Conservation (phyloP, 345 rosid genomes). For the Linum tenue region DNA sequence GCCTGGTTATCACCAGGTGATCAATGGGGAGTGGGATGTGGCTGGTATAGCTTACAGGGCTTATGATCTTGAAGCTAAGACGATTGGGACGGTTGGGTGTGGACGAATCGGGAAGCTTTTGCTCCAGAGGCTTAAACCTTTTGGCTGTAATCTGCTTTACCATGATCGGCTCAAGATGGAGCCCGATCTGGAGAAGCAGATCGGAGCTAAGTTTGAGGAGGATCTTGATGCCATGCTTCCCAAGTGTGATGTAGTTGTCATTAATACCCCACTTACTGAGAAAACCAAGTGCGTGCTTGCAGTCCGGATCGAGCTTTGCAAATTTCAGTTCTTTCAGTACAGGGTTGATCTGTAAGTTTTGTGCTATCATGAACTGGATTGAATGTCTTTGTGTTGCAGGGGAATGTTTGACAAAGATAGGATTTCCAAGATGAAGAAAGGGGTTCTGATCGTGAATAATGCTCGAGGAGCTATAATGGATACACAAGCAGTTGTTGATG, state of each 20-base stretch:
- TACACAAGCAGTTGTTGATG: conserved; percentile 79
- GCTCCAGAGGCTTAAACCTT: conserved; percentile 83
- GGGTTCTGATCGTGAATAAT: conserved; percentile 79
- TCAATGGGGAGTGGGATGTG: conserved; percentile 88
- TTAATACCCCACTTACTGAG: conserved; percentile 85
- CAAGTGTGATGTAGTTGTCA: conserved; percentile 71
- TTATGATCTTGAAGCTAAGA: conserved; percentile 94
- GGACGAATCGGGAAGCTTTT: conserved; percentile 85
- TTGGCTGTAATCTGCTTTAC: conserved; percentile 78
- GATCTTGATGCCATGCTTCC: conserved; percentile 75
- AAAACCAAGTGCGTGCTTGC: conserved; percentile 46
- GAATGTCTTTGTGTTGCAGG: conserved; percentile 23
- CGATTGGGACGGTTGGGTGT: conserved; percentile 82
- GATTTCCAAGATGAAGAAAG: conserved; percentile 81
- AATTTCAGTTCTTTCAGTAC: not conserved
- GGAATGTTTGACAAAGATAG: conserved; percentile 70
- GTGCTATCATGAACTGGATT: not conserved
- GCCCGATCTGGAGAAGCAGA: conserved; percentile 55
- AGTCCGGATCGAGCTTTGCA: not conserved
- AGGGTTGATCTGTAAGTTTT: too few relatives aligned
- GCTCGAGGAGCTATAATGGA: conserved; percentile 97
- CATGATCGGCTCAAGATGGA: conserved; percentile 76
- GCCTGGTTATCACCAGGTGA: conserved; percentile 80
- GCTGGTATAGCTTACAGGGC: conserved; percentile 78
- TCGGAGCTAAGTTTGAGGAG: conserved; percentile 70